Base-by-base conservation (phyloP, 2,329 filamentous ascomycete genomes). In the Alternaria angustiovoidea region DNA sequence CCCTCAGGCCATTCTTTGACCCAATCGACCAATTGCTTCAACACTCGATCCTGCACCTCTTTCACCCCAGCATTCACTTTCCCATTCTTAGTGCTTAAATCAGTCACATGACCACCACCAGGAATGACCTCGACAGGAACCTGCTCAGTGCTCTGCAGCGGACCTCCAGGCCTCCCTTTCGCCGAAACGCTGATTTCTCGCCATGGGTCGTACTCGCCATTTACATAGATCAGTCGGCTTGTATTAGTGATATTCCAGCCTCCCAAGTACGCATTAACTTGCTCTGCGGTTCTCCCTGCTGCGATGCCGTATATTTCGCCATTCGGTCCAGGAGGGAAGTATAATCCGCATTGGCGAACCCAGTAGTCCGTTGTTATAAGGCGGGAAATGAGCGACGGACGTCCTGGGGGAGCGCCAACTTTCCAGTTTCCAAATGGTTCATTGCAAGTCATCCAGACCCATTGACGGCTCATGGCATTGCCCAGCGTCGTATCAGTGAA, bases 291-390 rank as follows among this genome's bases (percentile, higher is more conserved):
- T n/a, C 16, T 36, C 20, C 44, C 44, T 20, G 18, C 28, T 22
- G 44, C 28, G 22, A 51, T 30, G 14, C 47, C 47, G 7, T 51
- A 51, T n/a, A 32, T 51, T 26, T 51, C 47, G 18, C 30, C 34
- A 24, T 51, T 51, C 14, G 47, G 47, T n/a, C 47, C 32, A n/a
- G 47, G 30, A 8, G 47, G 47, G 34, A 51, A 51, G 24, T 24
- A 28, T 20, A 38, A 6, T 12, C 34, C 22, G 32, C 47, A 51
- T 12, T 38, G 22, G 34, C 47, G 47, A 39, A 36, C 3, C 30
- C 34, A 51, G 32, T 51, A 36, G 32, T 38, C 34, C 5, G 34
- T 38, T 26, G 47, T 51, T 26, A 51, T 11, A 8, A 51, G 34
- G 32, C 32, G 47, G 20, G 30, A 24, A 38, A 39, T 12, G 16